Evolutionary conservation across 2,329 filamentous ascomycete genomes (phyloP).

Genomic region (Colletotrichum sp.): DNA sequence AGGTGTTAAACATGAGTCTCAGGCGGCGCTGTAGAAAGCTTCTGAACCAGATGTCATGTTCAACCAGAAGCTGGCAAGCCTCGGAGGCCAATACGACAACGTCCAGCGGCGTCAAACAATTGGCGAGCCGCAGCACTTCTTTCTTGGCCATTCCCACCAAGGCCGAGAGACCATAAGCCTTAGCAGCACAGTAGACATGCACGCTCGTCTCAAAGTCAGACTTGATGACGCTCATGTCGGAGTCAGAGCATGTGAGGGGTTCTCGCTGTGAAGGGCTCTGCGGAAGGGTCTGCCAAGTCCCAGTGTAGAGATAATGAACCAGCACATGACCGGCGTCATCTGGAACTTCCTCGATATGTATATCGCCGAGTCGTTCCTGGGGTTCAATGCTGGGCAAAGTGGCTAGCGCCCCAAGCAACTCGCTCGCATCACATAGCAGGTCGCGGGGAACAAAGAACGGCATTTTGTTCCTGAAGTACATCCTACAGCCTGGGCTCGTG

Average conservation of each 20-base stretch:
- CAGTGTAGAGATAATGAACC: conserved; percentile 5
- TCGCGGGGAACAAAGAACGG: background rate
- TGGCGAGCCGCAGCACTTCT: background rate
- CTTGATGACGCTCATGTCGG: background rate
- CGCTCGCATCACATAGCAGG: background rate
- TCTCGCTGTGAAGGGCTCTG: background rate
- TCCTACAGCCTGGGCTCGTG: background rate
- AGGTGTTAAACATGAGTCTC: background rate
- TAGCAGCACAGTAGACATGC: background rate
- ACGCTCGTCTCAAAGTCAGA: background rate
- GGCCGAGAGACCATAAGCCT: background rate
- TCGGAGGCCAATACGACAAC: background rate
- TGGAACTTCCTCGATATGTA: background rate
- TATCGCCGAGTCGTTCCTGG: rapidly evolving
- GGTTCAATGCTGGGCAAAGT: background rate
- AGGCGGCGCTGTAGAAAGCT: background rate
- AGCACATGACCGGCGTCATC: conserved; percentile 1
- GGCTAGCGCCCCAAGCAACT: background rate
- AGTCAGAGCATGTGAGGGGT: background rate
- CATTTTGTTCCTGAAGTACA: background rate
- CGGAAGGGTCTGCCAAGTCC: background rate
- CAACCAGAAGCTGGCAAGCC: background rate
- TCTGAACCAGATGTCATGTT: background rate
- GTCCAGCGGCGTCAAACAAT: background rate
- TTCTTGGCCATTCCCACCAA: background rate